phyloP scores from a whole-genome alignment of 768 basidiomycete genomes.

The Auricularia cornea region DNA sequence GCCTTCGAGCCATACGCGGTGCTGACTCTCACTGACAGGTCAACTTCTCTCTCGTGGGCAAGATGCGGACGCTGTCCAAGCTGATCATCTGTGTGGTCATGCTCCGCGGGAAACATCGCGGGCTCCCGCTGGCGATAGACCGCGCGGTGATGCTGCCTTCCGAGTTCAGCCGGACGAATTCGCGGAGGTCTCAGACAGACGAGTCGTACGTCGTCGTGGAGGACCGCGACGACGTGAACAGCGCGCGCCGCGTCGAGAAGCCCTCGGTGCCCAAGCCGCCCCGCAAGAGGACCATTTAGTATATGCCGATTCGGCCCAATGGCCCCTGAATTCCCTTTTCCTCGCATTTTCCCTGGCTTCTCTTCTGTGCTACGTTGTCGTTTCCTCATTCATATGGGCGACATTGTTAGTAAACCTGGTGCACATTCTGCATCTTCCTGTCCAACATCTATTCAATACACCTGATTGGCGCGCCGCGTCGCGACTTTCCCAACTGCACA shows the following conservation, averaged over 20 bases:
- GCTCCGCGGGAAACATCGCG: conserved; percentile 89
- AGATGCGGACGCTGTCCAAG: conserved; percentile 74
- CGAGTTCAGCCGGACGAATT: conserved; percentile 33
- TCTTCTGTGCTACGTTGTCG: too few relatives aligned
- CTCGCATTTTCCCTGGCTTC: too few relatives aligned
- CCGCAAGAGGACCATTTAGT: background rate
- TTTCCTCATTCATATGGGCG: too few relatives aligned
- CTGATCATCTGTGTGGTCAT: conserved; percentile 82
- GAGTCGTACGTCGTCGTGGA: background rate
- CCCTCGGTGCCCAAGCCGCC: background rate
- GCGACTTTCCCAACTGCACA: too few relatives aligned
- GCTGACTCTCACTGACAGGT: too few relatives aligned
- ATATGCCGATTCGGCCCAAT: too few relatives aligned
- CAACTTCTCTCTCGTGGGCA: conserved; percentile 74
- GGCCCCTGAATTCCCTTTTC: too few relatives aligned
- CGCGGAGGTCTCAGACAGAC: background rate
- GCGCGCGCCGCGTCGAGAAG: background rate
- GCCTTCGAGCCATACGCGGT: too few relatives aligned
- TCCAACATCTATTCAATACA: too few relatives aligned
- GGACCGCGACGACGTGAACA: background rate
- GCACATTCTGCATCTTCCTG: too few relatives aligned
- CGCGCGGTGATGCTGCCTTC: conserved; percentile 75
- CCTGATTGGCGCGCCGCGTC: too few relatives aligned
- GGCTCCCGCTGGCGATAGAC: conserved; percentile 80
- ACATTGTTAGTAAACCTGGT: too few relatives aligned